These are phyloP conservation scores for Neonectria sp. DNA, from an alignment of 2,329 filamentous ascomycete species.

Conservation along the genomic window DNA sequence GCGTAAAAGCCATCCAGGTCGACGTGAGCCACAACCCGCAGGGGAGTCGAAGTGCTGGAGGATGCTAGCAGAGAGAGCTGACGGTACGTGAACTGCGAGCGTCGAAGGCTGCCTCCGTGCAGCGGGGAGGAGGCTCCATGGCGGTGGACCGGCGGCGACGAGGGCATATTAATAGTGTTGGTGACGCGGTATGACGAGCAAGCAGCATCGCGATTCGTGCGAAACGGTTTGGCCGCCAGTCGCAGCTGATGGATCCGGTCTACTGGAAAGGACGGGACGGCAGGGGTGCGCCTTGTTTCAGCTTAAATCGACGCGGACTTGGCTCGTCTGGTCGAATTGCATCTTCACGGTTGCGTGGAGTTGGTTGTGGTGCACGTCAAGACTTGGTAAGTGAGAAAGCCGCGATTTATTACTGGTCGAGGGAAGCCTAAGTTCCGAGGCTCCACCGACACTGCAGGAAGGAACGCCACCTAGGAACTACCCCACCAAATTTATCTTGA, in stretches of 20 bases:
- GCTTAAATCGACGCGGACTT: background rate
- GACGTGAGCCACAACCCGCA: constrained; percentile 91
- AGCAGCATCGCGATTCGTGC: constrained; percentile 12
- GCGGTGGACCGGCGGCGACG: constrained; percentile 34
- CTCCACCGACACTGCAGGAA: constrained; percentile 3
- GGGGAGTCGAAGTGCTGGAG: constrained; percentile 79
- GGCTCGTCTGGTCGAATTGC: constrained; percentile 3
- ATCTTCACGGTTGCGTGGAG: background rate
- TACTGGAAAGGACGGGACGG: background rate
- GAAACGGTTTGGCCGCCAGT: constrained; percentile 1
- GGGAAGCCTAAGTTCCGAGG: constrained; percentile 1
- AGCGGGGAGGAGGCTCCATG: constrained; percentile 47
- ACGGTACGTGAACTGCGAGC: constrained; percentile 87
- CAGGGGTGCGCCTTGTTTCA: background rate
- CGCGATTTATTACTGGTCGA: constrained; percentile 3
- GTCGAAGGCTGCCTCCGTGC: constrained; percentile 47
- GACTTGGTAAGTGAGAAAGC: background rate
- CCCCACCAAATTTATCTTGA: background rate
- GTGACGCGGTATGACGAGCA: constrained; percentile 5
- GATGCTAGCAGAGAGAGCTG: constrained; percentile 83
- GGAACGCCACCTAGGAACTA: background rate
- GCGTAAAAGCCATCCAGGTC: constrained; percentile 98
- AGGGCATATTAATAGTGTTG: constrained; percentile 40
- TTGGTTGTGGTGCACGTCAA: constrained; percentile 4
- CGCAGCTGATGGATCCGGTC: constrained; percentile 3